phyloP scores from a whole-genome alignment of 768 basidiomycete species.

The Neoboletus subvelutipes region DNA sequence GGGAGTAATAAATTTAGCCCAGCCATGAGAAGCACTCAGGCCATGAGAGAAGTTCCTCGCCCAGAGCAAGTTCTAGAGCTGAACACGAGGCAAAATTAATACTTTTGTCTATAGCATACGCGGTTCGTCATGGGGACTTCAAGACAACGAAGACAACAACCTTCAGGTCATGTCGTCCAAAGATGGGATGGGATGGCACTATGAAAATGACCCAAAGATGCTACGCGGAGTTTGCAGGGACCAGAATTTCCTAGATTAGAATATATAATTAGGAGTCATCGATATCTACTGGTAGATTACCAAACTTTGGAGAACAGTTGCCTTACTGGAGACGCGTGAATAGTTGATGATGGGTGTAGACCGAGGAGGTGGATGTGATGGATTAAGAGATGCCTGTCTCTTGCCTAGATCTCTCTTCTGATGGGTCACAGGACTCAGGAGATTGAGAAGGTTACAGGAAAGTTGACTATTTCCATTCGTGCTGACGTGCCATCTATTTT shows the following conservation, averaged over 20 bases:
- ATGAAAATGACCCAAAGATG: slow-evolving; percentile 4
- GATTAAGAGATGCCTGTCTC: slow-evolving; percentile 5
- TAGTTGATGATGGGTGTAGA: slow-evolving; percentile 16
- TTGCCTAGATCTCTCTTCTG: slow-evolving; percentile 7
- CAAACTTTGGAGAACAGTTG: slow-evolving; percentile 7
- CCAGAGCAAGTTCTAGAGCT: slow-evolving; percentile 5
- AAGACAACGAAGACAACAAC: slow-evolving; percentile 11
- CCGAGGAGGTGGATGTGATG: slow-evolving; percentile 26
- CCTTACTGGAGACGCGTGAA: slow-evolving; percentile 16
- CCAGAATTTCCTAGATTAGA: slow-evolving; percentile 10
- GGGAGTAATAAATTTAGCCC: slow-evolving; percentile 7
- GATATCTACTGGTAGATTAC: slow-evolving; percentile 4
- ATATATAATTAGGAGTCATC: slow-evolving; percentile 3
- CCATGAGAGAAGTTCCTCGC: slow-evolving; percentile 4
- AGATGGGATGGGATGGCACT: slow-evolving; percentile 9
- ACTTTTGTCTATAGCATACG: slow-evolving; percentile 4
- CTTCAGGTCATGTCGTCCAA: slow-evolving; percentile 9
- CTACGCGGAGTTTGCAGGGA: slow-evolving; percentile 23
- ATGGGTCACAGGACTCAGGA: slow-evolving; percentile 5
- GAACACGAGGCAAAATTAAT: slow-evolving; percentile 19
- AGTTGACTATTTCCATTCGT: slow-evolving; percentile 6
- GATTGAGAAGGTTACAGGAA: slow-evolving; percentile 10
- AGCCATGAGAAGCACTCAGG: not conserved
- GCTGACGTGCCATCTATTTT: slow-evolving; percentile 1
- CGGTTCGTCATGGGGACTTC: slow-evolving; percentile 13